A percentile compares a stretch with the other conserved stretches of the same genome.
phyloP scores from a whole-genome alignment of 257 asterid genomes.

The Scutellaria galericulata region DNA sequence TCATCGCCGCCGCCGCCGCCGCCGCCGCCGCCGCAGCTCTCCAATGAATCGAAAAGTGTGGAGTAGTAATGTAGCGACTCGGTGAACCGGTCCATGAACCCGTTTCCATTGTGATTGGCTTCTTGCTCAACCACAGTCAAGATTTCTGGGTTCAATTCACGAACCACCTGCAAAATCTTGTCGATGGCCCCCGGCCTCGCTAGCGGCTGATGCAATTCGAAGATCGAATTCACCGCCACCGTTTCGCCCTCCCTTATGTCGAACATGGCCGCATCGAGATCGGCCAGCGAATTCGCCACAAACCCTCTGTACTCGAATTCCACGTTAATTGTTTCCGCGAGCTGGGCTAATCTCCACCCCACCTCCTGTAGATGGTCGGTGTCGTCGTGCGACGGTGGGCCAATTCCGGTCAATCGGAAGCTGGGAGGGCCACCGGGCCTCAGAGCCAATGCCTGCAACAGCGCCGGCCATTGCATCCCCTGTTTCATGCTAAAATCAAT shows the following conservation, averaged over 20 bases:
- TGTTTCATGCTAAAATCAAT: constrained; percentile 91
- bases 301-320: constrained; percentile 76
- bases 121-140: constrained; percentile 90
- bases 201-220: constrained; percentile 75
- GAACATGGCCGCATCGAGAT: constrained; percentile 76
- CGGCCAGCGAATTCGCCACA: constrained; percentile 73
- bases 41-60: constrained; percentile 83
- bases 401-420: constrained; percentile 80
- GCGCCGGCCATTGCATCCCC: constrained; percentile 97
- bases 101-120: constrained; percentile 76
- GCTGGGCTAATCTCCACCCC: constrained; percentile 72
- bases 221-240: constrained; percentile 81
- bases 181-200: constrained; percentile 73
- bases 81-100: constrained; percentile 80
- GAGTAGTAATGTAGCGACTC: constrained; percentile 87
- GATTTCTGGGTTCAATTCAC: constrained; percentile 67
- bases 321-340: constrained; percentile 70
- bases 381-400: constrained; percentile 71
- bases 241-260: constrained; percentile 70
- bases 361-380: constrained; percentile 79
- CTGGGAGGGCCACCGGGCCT: constrained; percentile 91
- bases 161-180: constrained; percentile 58
- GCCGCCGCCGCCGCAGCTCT: constrained; percentile 53
- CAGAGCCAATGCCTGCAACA: constrained; percentile 81
- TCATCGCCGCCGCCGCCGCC: constrained; percentile 46